phyloP scores from a whole-genome alignment of 1,284 basidiomycete genomes.

The Tilletia walkeri region DNA sequence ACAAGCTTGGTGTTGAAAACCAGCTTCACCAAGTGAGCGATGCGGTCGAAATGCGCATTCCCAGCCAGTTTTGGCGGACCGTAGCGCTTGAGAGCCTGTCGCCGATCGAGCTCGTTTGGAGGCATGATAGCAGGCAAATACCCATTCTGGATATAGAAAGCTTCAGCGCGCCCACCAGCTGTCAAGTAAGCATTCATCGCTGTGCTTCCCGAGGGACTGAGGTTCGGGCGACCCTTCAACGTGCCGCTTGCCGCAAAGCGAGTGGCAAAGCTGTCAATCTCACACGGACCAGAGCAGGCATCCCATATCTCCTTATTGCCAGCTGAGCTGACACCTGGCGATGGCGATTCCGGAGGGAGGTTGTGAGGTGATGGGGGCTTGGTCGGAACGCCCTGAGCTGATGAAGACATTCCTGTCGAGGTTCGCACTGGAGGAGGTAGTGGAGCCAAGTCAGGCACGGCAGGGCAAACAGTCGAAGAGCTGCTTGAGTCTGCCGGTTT shows the following conservation, averaged over 20 bases:
- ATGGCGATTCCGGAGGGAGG: no score
- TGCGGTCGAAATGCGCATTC: slow-evolving; percentile 87
- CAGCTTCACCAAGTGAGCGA: slow-evolving; percentile 80
- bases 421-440: not conserved
- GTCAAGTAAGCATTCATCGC: slow-evolving; percentile 33
- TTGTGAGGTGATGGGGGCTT: not conserved
- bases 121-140: slow-evolving; percentile 47
- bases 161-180: slow-evolving; percentile 40
- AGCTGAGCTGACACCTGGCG: no score
- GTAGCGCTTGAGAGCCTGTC: slow-evolving; percentile 43
- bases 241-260: no score
- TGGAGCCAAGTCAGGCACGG: no score
- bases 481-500: no score
- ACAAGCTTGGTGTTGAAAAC: slow-evolving; percentile 89
- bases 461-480: no score
- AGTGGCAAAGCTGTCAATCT: no score
- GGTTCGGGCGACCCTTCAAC: not conserved
- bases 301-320: not conserved
- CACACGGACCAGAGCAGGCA: not conserved
- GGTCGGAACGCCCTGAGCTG: no score
- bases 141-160: slow-evolving; percentile 43
- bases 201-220: not conserved
- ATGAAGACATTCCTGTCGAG: no score
- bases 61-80: slow-evolving; percentile 59
- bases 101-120: slow-evolving; percentile 41